Percentiles rank a stretch among this genome's conserved stretches.
Conservation (phyloP, 2,329 filamentous ascomycete genomes). For the Ilyonectria mors-panacis region DNA sequence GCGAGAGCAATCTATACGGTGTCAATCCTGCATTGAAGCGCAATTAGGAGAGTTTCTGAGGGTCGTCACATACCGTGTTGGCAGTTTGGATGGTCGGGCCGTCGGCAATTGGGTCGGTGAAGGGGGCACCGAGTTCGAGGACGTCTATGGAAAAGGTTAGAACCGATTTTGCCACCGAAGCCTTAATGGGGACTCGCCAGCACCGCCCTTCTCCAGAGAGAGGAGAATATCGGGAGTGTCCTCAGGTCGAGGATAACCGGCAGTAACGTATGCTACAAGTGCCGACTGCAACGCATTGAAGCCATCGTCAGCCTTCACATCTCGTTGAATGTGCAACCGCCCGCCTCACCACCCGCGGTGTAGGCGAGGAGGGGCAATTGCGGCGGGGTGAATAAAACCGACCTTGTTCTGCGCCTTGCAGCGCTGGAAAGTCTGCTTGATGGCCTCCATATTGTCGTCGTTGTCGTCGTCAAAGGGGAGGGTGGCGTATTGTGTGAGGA, state of each 20-base stretch:
- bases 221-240: slow-evolving; percentile 88
- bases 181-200: slow-evolving; percentile 70
- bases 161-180: slow-evolving; percentile 14
- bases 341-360: slow-evolving; percentile 41
- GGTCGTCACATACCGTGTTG: slow-evolving; percentile 77
- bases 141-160: slow-evolving; percentile 70
- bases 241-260: slow-evolving; percentile 88
- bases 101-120: slow-evolving; percentile 98
- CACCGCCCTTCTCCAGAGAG: slow-evolving; percentile 91
- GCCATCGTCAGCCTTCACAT: slow-evolving; percentile 39
- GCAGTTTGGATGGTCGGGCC: slow-evolving; percentile 96
- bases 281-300: slow-evolving; percentile 71
- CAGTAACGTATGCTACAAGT: slow-evolving; percentile 95
- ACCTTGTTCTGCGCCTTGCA: slow-evolving; percentile 74
- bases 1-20: slow-evolving; percentile 76
- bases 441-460: slow-evolving; percentile 65
- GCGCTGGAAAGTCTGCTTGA: slow-evolving; percentile 72
- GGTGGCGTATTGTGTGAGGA: neutral
- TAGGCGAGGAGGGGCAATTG: slow-evolving; percentile 46
- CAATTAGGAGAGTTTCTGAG: slow-evolving; percentile 5
- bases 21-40: slow-evolving; percentile 19
- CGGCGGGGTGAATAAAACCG: slow-evolving; percentile 48
- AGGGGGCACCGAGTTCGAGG: slow-evolving; percentile 95
- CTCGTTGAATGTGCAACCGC: slow-evolving; percentile 12
- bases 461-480: slow-evolving; percentile 2